Evolutionary conservation across 2,329 filamentous ascomycete genomes (phyloP), one percentile per base, ranked within the genome.

Genomic region (Diaporthe amygdali): DNA sequence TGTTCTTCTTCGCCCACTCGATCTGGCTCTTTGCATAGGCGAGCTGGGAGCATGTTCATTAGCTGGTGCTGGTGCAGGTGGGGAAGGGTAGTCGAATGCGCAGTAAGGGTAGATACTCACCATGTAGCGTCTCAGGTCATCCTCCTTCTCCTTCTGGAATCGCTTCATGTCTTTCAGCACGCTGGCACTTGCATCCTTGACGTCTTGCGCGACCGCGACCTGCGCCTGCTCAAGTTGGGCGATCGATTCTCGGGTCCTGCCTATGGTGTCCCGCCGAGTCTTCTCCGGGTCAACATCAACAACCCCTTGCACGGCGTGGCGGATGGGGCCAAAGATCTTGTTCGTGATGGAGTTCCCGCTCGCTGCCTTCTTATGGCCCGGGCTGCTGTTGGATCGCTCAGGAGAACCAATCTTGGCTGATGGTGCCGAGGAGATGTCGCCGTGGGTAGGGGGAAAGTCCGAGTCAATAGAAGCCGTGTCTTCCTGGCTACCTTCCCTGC

Each of bases 91-190:
- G 32, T 20, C 30, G 30, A 20, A 3, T 32, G 1, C 5, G n/a
- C 41, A 37, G 20, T 9, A 39, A 5, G 67, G 15, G 27, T 49
- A 10, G 39, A 14, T 34, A 83, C 93, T 84, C 85, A 98, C 96
- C 96, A 99, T 99, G 81, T 98, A 98, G 74, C 94, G 90, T 78
- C 91, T 92, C 77, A 99, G 81, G 80, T 99, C 96, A 64, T 96
- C 94, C 83, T 99, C 97, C 82, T 99, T 99, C 82, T 98, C 95
- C 71, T 87, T 87, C 82, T 99, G 97, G 82, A 99, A 99, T 72
- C 96, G 88, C 84, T 95, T 94, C 72, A 99, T 84, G 79, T 99
- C 96, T 77, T 93, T 92, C 76, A 99, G 82, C 5, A 98, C 94
- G 66, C 94, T 97, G 3, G 90, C 86, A 78, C 95, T 98, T 10